Evolutionary conservation across 768 basidiomycete species (phyloP), one percentile per base, ranked within the genome.

Genomic region (Pleurotus eryngii): DNA sequence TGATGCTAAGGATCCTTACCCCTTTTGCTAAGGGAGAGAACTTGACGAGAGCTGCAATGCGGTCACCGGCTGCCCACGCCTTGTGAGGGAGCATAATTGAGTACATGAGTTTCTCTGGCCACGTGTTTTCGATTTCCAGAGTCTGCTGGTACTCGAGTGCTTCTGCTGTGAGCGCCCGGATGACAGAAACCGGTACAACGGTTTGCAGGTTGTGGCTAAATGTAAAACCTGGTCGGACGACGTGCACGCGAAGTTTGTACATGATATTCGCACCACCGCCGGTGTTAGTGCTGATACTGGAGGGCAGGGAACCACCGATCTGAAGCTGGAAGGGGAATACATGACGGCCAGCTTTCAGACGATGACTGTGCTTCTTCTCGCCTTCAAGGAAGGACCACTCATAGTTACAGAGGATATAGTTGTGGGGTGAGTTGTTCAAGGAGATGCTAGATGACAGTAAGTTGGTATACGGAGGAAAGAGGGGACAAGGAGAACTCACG

Each of bases 71-170:
- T 0, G 94, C 92, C 86, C 90, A 98, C 0, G 95, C 96, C 67
- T 95, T 96, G 79, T 96, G 94, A 0, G 95, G 95, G 30, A 98
- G 72, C 75, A 94, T 90, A 66, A 93, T 83, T 4, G 89, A 87
- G 70, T 96, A 98, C 95, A 95, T 96, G 72, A 97, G 76, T 74
- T 98, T 98, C 18, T 89, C 89, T 0, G 96, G 95, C 96, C 96
- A 98, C 14, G 94, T 95, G 70, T 95, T 97, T 71, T 97, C 92
- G 62, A 92, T 87, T 70, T 98, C 96, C 57, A 97, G 81, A 1
- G 93, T 93, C 68, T 98, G 95, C 65, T 93, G 95, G 76, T 92
- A 98, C 70, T 98, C 96, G 63, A 97, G 81, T 0, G 95, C 89
- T 60, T 95, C 93, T 1, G 83, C 68, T 17, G 84, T 77, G 66